phyloP scores from a whole-genome alignment of 2,329 filamentous ascomycete species.

The Colletotrichum neosansevieriae region DNA sequence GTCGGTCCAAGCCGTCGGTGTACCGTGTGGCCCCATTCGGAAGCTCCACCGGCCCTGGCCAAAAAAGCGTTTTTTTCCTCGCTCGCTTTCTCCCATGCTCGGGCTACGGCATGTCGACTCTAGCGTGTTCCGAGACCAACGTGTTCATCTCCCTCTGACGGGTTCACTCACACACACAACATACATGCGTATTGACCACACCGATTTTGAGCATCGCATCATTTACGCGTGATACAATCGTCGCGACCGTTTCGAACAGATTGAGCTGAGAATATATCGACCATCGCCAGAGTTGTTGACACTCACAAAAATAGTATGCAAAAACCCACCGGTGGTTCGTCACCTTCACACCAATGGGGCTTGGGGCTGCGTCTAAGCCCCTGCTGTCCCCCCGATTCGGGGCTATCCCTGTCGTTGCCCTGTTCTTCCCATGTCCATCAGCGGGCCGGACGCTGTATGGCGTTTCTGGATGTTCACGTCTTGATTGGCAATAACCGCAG shows the following conservation, averaged over 20 bases:
- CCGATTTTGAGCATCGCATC: not conserved
- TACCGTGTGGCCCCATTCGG: constrained; percentile 33
- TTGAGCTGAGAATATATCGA: constrained; percentile 14
- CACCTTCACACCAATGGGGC: constrained; percentile 28
- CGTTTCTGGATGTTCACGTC: constrained; percentile 22
- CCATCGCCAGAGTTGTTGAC: constrained; percentile 7
- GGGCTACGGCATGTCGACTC: constrained; percentile 9
- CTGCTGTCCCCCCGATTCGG: constrained; percentile 28
- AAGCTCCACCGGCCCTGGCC: constrained; percentile 19
- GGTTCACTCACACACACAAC: not conserved
- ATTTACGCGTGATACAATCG: not conserved
- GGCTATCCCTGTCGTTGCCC: constrained; percentile 25
- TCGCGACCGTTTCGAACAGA: constrained; percentile 26
- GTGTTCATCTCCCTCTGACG: not conserved
- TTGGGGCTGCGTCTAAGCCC: constrained; percentile 33
- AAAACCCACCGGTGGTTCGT: constrained; percentile 12
- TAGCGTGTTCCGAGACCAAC: constrained; percentile 22
- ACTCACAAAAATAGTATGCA: constrained; percentile 35
- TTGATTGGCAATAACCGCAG: not conserved
- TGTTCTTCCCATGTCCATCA: constrained; percentile 31
- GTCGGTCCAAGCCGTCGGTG: constrained; percentile 38
- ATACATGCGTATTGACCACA: constrained; percentile 1
- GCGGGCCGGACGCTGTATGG: constrained; percentile 37
- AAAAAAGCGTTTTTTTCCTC: not conserved
- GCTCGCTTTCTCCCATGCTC: not conserved